A percentile compares a stretch with the other conserved stretches of the same genome.
phyloP scores from a whole-genome alignment of 345 rosid genomes.

The Ailanthus altissimus region DNA sequence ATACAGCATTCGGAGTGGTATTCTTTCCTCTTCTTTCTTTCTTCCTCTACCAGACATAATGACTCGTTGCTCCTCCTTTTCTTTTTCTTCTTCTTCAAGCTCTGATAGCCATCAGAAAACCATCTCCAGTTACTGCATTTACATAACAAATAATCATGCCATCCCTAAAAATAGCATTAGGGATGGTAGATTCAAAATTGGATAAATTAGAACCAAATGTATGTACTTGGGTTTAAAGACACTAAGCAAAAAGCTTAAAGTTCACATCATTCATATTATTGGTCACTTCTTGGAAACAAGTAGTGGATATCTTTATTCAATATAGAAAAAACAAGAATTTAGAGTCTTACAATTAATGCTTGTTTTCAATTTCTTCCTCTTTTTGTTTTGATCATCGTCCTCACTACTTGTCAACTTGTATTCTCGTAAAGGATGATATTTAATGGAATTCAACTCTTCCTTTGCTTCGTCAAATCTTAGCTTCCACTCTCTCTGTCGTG shows the following conservation, averaged over 20 bases:
- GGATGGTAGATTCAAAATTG: neutral
- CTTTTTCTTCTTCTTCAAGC: neutral
- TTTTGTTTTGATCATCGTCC: constrained; percentile 27
- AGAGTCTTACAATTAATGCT: constrained; percentile 12
- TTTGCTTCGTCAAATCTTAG: constrained; percentile 47
- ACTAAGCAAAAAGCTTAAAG: neutral
- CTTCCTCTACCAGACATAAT: neutral
- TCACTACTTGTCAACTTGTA: constrained; percentile 29
- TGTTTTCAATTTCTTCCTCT: constrained; percentile 56
- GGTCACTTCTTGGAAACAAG: neutral
- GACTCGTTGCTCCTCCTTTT: neutral
- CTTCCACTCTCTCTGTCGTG: constrained; percentile 58
- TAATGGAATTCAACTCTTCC: constrained; percentile 66
- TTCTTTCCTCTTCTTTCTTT: neutral
- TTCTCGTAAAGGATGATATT: constrained; percentile 75
- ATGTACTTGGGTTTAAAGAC: neutral
- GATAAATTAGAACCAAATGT: neutral
- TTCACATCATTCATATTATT: neutral
- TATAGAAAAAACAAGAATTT: constrained; percentile 14
- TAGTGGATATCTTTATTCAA: neutral
- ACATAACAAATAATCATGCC: neutral
- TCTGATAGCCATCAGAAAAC: neutral
- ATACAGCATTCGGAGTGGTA: neutral
- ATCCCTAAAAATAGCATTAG: neutral
- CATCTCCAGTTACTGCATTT: neutral